Evolutionary conservation across 1,284 basidiomycete species (phyloP), one percentile per base, ranked within the genome.

Genomic region (Cystobasidium pallidum): DNA sequence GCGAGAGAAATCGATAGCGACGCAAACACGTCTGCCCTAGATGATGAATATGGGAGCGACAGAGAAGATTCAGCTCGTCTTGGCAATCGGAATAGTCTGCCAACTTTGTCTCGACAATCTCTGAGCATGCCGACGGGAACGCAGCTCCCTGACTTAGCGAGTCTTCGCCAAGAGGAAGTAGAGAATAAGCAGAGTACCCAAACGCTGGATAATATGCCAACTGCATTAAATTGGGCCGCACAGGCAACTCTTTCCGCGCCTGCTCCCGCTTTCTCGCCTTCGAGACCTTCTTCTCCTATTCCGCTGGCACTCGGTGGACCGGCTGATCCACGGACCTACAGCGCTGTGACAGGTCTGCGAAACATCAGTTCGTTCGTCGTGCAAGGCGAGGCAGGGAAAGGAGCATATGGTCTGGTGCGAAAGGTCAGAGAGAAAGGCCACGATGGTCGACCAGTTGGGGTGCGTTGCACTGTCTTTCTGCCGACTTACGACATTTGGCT

Each of bases 391-490:
- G 90, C 94, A 24, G 93, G 95, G 28, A 86, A 93, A 72, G 95
- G 95, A n/a, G 95, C 95, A 15, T 99, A 99, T 81, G 95, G 95
- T 0, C 84, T 98, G 54, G 95, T 99, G 30, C 94, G 96, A 82
- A 86, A 91, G 66, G 95, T 89, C 0, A 85, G 91, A 73, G 90
- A 93, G 80, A 89, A 89, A 77, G 86, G 86, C 45, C 78, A 84
- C 0, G 88, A 91, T 80, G 92, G 91, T 0, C 77, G 81, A 34
- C 86, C 88, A 10, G 82, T 89, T 39, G 94, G 93, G 76, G 92
- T 94, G 45, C 4, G 54, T 32, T 52, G 43, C 41, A 39, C 6
- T 87, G 86, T 88, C 34, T 86, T 86, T 58, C 41, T 24, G n/a
- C 19, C 2, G 36, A 1, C 3, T 34, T 34, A 28, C 10, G 32